Conservation (phyloP, 176 grass and related monocot genomes). For the Juncus effusus region DNA sequence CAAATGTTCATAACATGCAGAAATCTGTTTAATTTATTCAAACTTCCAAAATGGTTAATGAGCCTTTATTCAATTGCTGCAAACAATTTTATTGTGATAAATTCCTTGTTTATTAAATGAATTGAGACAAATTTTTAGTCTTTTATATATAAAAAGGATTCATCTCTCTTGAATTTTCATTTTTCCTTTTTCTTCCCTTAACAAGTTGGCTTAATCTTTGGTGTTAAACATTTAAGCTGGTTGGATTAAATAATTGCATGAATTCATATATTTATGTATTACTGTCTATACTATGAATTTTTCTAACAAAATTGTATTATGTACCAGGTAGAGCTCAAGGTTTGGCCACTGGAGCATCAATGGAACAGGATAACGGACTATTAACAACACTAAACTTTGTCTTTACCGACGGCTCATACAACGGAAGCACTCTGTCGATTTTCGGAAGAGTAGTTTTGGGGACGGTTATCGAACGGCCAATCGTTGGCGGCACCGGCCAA, state of each 20-base stretch:
- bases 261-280: not conserved
- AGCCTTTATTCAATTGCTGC: not conserved
- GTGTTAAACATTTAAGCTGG: no score
- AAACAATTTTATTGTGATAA: not conserved
- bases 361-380: not conserved
- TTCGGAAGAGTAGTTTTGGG: not conserved
- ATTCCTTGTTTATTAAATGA: not conserved
- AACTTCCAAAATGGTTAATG: not conserved
- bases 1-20: not conserved
- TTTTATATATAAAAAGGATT: not conserved
- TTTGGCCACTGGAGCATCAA: not conserved
- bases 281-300: not conserved
- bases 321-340: not conserved
- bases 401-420: not conserved
- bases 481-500: constrained; percentile 3
- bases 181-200: no score
- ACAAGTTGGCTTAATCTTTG: no score
- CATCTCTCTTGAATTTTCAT: no score
- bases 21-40: no score
- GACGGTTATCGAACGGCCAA: not conserved
- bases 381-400: constrained; percentile 4
- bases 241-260: not conserved
- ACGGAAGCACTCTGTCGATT: not conserved
- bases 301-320: not conserved
- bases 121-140: not conserved